Conservation (phyloP, 2,329 filamentous ascomycete species). For the Aspergillus tubingensis region DNA sequence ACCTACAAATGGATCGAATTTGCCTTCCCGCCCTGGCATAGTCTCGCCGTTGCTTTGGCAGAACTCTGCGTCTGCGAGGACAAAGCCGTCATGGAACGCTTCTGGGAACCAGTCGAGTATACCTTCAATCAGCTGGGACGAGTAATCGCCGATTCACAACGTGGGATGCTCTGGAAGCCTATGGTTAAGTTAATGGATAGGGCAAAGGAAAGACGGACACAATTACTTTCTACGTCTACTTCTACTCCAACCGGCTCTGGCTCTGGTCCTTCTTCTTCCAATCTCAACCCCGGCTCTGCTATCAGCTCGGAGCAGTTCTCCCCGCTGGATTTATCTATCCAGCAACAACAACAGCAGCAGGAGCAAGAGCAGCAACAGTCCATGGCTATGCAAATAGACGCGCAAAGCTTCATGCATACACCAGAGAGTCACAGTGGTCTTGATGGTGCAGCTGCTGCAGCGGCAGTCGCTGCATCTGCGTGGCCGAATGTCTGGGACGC, state of each 20-base stretch:
- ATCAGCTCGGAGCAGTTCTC: no score
- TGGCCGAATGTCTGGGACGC: slow-evolving; percentile 31
- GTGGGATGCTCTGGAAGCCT: slow-evolving; percentile 34
- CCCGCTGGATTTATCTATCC: not conserved
- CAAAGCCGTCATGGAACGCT: slow-evolving; percentile 19
- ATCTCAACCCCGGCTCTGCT: no score
- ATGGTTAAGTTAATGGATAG: slow-evolving; percentile 34
- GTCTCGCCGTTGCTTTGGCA: slow-evolving; percentile 33
- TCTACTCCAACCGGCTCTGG: not conserved
- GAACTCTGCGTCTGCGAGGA: slow-evolving; percentile 35
- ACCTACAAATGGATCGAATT: slow-evolving; percentile 32
- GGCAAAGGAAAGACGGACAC: slow-evolving; percentile 20
- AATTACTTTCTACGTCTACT: slow-evolving; percentile 1
- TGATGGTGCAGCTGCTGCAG: no score
- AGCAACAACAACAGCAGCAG: not conserved
- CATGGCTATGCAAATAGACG: not conserved
- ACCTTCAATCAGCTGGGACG: slow-evolving; percentile 26
- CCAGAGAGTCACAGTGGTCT: slow-evolving; percentile 1
- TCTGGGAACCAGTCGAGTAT: slow-evolving; percentile 29
- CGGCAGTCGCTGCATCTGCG: not conserved
- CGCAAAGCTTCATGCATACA: not conserved
- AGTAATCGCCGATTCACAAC: slow-evolving; percentile 27
- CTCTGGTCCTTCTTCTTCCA: not conserved
- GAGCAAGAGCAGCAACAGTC: not conserved
- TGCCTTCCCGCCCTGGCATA: slow-evolving; percentile 37